These are phyloP conservation scores for Thyridium curvatum DNA, from an alignment of 2,329 filamentous ascomycete species.

Conservation along the genomic window DNA sequence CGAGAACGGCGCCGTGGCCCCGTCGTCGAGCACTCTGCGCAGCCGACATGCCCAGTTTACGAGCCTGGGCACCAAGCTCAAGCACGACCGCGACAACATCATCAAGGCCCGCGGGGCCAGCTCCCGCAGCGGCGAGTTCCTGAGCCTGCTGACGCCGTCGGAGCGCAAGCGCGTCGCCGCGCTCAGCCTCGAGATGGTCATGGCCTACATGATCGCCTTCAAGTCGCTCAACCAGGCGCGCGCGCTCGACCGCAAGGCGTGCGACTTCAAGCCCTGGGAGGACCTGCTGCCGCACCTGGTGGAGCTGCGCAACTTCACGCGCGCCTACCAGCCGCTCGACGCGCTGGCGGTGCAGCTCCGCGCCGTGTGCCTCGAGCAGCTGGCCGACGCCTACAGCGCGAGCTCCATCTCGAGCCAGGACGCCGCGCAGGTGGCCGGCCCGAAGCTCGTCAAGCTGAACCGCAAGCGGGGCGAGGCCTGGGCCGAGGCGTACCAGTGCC, in stretches of 20 bases:
- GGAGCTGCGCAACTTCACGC: slow-evolving; percentile 31
- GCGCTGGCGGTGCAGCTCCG: slow-evolving; percentile 37
- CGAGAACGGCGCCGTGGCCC: slow-evolving; percentile 13
- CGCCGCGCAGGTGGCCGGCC: slow-evolving; percentile 17
- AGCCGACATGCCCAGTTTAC: slow-evolving; percentile 30
- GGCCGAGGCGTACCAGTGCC: slow-evolving; percentile 18
- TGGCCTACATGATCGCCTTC: slow-evolving; percentile 49
- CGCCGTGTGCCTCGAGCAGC: slow-evolving; percentile 36
- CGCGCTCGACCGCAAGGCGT: slow-evolving; percentile 33
- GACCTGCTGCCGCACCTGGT: slow-evolving; percentile 38
- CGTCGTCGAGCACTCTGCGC: slow-evolving; percentile 20
- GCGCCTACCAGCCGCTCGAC: slow-evolving; percentile 24
- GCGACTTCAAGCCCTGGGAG: slow-evolving; percentile 34
- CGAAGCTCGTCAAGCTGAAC: slow-evolving; percentile 14
- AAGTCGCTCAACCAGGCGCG: slow-evolving; percentile 39
- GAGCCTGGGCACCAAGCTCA: slow-evolving; percentile 41
- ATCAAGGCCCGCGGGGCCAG: slow-evolving; percentile 14
- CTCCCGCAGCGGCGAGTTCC: slow-evolving; percentile 14
- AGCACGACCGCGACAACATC: slow-evolving; percentile 47
- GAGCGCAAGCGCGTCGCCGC: slow-evolving; percentile 34
- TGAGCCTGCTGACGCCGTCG: slow-evolving; percentile 14
- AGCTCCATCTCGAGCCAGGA: slow-evolving; percentile 18
- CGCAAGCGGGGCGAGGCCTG: slow-evolving; percentile 18
- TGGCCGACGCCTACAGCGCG: slow-evolving; percentile 15
- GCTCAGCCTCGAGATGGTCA: slow-evolving; percentile 41